Evolutionary conservation across 164 flowering plant genomes (phyloP).

Genomic region (Stephania yunnanensis): DNA sequence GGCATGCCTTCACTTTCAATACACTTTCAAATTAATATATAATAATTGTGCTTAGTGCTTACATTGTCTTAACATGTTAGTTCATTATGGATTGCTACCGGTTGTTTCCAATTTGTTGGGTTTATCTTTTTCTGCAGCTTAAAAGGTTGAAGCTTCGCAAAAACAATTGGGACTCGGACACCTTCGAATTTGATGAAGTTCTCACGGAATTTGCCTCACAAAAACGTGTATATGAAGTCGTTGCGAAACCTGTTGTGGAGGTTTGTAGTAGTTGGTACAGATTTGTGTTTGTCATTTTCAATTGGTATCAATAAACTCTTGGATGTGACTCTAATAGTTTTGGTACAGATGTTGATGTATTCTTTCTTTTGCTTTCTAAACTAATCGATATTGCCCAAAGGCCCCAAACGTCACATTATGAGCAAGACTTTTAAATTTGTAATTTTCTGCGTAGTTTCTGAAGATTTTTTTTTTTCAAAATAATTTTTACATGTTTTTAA

Average conservation of each 20-base stretch:
- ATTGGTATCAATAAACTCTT: neutral
- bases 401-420: too few relatives aligned
- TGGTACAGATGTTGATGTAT: neutral
- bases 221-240: constrained; percentile 96
- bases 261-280: constrained; percentile 25
- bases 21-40: neutral
- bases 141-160: constrained; percentile 89
- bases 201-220: constrained; percentile 96
- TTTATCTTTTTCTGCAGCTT: constrained; percentile 41
- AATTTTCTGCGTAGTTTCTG: too few relatives aligned
- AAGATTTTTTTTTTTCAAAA: too few relatives aligned
- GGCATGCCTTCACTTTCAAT: neutral
- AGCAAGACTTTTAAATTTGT: too few relatives aligned
- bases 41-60: neutral
- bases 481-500: too few relatives aligned
- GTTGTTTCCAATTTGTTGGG: constrained; percentile 2
- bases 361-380: too few relatives aligned
- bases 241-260: constrained; percentile 99
- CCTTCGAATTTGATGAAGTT: constrained; percentile 95
- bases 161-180: constrained; percentile 95
- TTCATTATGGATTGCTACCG: neutral
- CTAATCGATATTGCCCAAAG: too few relatives aligned
- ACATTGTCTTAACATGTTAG: constrained; percentile 2
- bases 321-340: neutral
- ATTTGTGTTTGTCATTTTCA: neutral